Conservation (phyloP, 495 filamentous ascomycete species). For the Neurospora sp. region DNA sequence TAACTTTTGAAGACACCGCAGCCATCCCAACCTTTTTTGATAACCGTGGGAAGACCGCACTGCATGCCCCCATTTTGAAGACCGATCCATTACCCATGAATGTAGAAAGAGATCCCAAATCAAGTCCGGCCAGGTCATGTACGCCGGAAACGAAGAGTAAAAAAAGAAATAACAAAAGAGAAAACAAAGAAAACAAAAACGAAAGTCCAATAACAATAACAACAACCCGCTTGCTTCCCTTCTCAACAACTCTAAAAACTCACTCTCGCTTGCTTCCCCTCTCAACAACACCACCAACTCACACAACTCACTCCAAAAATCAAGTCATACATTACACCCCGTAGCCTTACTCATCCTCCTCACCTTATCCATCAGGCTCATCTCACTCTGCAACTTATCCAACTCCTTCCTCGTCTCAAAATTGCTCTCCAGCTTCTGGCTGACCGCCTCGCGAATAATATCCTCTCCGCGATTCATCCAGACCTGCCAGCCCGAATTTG, state of each 20-base stretch:
- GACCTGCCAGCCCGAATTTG: slow-evolving; percentile 40
- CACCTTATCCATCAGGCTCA: not conserved
- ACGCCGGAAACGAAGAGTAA: not conserved
- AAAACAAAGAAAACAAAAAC: not conserved
- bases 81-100: not conserved
- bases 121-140: not conserved
- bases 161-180: not conserved
- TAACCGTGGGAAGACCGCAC: not conserved
- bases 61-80: not conserved
- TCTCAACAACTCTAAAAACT: not conserved
- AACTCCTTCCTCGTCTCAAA: slow-evolving; percentile 22
- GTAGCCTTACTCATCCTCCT: not conserved
- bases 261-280: not conserved
- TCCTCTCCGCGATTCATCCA: slow-evolving; percentile 52
- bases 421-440: slow-evolving; percentile 25
- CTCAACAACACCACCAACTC: not conserved
- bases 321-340: not conserved
- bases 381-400: slow-evolving; percentile 1
- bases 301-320: not conserved
- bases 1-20: not conserved
- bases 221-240: not conserved
- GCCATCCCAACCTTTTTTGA: not conserved
- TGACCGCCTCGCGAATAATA: slow-evolving; percentile 29
- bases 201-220: not conserved
- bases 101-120: not conserved